Evolutionary conservation across 1,284 basidiomycete genomes (phyloP).

Genomic region (Thelephora terrestris): DNA sequence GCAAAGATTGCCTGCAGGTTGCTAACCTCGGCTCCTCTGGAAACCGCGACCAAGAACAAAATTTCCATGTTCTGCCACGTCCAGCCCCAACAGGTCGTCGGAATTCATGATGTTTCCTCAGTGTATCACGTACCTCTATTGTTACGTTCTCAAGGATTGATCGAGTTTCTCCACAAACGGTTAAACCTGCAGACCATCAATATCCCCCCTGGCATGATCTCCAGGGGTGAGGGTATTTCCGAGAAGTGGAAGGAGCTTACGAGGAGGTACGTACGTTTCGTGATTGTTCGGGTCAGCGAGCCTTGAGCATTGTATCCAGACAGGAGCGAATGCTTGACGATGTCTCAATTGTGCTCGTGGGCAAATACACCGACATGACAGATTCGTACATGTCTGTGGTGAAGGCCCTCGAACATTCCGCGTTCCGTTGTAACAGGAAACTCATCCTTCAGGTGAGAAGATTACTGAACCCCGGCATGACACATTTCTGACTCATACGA

Average conservation of each 20-base stretch:
- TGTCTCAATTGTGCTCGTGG: slow-evolving; percentile 88
- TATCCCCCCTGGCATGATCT: slow-evolving; percentile 46
- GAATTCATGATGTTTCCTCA: slow-evolving; percentile 93
- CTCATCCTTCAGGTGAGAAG: slow-evolving; percentile 63
- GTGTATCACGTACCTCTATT: slow-evolving; percentile 97
- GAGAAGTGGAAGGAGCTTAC: slow-evolving; percentile 82
- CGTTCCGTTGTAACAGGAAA: slow-evolving; percentile 84
- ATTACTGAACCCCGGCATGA: neutral
- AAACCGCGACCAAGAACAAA: slow-evolving; percentile 84
- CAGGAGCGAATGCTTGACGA: slow-evolving; percentile 90
- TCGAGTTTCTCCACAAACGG: slow-evolving; percentile 77
- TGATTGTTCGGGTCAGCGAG: slow-evolving; percentile 3
- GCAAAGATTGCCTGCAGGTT: slow-evolving; percentile 85
- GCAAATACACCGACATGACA: slow-evolving; percentile 95
- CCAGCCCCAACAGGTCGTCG: slow-evolving; percentile 85
- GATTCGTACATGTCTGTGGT: slow-evolving; percentile 99
- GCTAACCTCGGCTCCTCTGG: slow-evolving; percentile 62
- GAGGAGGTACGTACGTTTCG: slow-evolving; percentile 38
- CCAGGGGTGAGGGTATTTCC: slow-evolving; percentile 58
- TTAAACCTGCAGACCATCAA: slow-evolving; percentile 61
- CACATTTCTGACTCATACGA: neutral
- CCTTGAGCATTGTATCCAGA: slow-evolving; percentile 27
- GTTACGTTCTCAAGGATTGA: slow-evolving; percentile 86
- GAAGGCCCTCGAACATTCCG: slow-evolving; percentile 95
- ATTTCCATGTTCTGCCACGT: slow-evolving; percentile 99